Evolutionary conservation across 2,329 filamentous ascomycete genomes (phyloP), one percentile per base, ranked within the genome.

Genomic region (Calonectria honghensis): DNA sequence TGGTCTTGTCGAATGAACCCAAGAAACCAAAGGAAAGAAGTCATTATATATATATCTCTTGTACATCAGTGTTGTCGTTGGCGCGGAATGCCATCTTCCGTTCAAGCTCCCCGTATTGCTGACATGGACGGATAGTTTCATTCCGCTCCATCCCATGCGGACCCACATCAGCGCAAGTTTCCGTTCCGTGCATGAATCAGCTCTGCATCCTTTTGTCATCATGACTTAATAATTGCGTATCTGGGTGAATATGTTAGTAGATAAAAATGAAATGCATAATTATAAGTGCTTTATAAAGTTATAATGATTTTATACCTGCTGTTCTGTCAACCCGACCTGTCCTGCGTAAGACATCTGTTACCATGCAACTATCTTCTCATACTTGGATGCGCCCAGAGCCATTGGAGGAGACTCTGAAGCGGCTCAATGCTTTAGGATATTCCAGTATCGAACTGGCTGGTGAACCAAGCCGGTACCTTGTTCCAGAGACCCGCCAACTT

Each of bases 351-450:
- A 24, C 20, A 61, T 39, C 54, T 4, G 29, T 57, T 27, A 32
- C 5, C 16, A 79, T 79, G 78, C 78, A 79, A 71, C 51, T 78
- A 1, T 77, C 71, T 52, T 69, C 77, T 16, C 77, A 79, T 39
- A 79, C 73, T 4, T 79, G 76, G 78, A 79, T 79, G 77, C 75
- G 77, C 11, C 73, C 75, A 9, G 76, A 78, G 50, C 57, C 75
- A 13, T 68, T 79, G 0, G 76, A 78, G 13, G 67, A 59, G n/a
- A 79, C 76, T 11, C 71, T 79, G 1, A 27, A 76, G 3, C 74
- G 76, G 0, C 76, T 78, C 16, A 67, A 20, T 13, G 50, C 27
- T 24, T 68, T 78, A 20, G 71, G 76, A 3, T 79, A 79, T 24
- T 70, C 74, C 4, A 78, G 77, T 1, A 57, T 79, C 4, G 78